Evolutionary conservation across 306 rosid genomes (phyloP).

Genomic region (Vigna trinervia): DNA sequence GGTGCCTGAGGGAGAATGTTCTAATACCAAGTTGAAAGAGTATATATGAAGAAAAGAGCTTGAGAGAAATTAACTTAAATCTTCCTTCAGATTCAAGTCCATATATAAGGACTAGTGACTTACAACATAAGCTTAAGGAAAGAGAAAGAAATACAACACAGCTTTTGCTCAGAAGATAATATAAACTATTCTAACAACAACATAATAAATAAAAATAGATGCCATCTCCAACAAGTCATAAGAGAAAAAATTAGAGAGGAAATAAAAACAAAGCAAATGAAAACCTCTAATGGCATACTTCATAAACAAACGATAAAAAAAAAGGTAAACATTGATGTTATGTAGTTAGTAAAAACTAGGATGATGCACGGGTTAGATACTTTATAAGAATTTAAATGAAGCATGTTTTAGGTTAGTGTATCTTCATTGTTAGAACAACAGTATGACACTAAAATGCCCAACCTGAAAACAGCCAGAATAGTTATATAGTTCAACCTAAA

Average conservation of each 20-base stretch:
- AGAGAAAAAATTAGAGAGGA: neutral
- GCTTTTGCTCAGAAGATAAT: no score
- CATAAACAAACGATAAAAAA: neutral
- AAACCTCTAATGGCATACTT: neutral
- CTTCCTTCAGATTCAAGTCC: no score
- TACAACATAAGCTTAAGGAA: no score
- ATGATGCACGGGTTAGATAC: neutral
- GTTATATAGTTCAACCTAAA: slow-evolving; percentile 12
- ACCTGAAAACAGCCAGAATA: slow-evolving; percentile 21
- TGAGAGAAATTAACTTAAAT: no score
- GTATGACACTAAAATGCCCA: slow-evolving; percentile 11
- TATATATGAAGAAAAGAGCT: no score
- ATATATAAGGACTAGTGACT: no score
- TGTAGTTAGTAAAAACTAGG: neutral
- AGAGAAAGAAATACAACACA: no score
- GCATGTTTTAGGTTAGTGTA: slow-evolving; percentile 3
- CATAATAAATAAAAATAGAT: slow-evolving; percentile 27
- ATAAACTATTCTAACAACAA: no score
- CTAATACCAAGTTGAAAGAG: no score
- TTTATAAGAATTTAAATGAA: neutral
- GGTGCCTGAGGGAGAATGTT: no score
- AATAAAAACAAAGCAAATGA: neutral
- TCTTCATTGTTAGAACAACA: slow-evolving; percentile 23
- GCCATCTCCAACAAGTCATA: slow-evolving; percentile 18
- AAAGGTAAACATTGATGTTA: slow-evolving; percentile 2